These are phyloP conservation scores for Talaromyces thailandensis DNA, from an alignment of 495 filamentous ascomycete genomes.

Conservation along the genomic window DNA sequence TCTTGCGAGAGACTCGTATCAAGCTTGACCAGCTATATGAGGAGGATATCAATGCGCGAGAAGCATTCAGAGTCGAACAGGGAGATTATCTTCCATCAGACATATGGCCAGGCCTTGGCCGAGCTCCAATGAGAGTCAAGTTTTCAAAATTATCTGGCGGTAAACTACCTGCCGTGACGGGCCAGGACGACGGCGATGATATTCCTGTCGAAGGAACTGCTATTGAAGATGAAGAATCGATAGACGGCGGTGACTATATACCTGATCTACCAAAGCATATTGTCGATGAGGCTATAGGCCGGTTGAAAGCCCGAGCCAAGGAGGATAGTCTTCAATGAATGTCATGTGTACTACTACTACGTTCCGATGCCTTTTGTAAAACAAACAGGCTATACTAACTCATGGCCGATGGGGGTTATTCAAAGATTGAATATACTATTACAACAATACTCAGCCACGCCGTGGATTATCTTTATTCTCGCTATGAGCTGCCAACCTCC, in stretches of 20 bases:
- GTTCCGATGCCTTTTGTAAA: neutral
- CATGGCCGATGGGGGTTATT: too few species aligned
- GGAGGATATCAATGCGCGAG: conserved; percentile 63
- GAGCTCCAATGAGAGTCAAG: conserved; percentile 49
- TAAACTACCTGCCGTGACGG: conserved; percentile 10
- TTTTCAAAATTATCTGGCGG: conserved; percentile 36
- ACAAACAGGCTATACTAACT: too few species aligned
- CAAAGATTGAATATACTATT: too few species aligned
- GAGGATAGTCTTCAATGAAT: neutral
- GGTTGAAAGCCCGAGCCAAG: conserved; percentile 23
- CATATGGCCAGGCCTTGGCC: conserved; percentile 71
- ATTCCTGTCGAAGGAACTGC: neutral
- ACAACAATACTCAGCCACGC: neutral
- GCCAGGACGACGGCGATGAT: conserved; percentile 3
- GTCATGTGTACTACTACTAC: neutral
- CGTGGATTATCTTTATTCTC: neutral
- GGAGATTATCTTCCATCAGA: conserved; percentile 83
- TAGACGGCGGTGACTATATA: conserved; percentile 31
- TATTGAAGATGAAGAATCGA: conserved; percentile 1
- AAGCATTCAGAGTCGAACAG: conserved; percentile 70
- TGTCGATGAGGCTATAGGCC: conserved; percentile 42
- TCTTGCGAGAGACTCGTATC: conserved; percentile 64
- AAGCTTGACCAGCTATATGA: conserved; percentile 69
- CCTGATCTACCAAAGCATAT: conserved; percentile 46
- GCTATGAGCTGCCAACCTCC: neutral